Percentiles rank a stretch among this genome's conserved stretches.
Conservation (phyloP, 2,329 filamentous ascomycete species). For the Trichoderma harzianum region DNA sequence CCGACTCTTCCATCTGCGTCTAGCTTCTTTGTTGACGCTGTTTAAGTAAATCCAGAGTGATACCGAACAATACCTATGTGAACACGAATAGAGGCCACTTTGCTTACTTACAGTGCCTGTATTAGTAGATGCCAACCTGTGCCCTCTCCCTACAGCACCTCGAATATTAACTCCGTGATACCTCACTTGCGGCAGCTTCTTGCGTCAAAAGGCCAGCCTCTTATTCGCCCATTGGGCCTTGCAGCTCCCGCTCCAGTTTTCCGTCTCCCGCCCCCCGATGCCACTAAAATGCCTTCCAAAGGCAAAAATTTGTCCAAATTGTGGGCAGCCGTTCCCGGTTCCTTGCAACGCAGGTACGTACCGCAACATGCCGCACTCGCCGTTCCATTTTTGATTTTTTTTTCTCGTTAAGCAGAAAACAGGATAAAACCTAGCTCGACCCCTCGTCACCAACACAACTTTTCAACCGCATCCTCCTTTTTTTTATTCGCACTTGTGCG, state of each 20-base stretch:
- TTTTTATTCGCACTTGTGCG: background rate
- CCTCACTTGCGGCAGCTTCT: too few relatives aligned
- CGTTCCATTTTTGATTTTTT: background rate
- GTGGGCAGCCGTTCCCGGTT: constrained; percentile 11
- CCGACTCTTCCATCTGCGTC: background rate
- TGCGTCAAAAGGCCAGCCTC: background rate
- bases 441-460: constrained; percentile 17
- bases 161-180: background rate
- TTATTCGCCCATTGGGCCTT: background rate
- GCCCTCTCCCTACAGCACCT: background rate
- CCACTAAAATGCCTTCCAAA: background rate
- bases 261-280: background rate
- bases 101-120: background rate
- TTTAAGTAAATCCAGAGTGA: too few relatives aligned
- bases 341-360: constrained; percentile 11
- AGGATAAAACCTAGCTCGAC: constrained; percentile 16
- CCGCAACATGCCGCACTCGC: background rate
- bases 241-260: background rate
- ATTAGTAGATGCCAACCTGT: background rate
- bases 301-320: background rate
- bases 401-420: background rate
- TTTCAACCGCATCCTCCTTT: constrained; percentile 12
- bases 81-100: background rate
- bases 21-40: too few relatives aligned
- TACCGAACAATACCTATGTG: too few relatives aligned